A percentile compares a stretch with the other conserved stretches of the same genome.
Conservation (phyloP, 2,329 filamentous ascomycete species). For the Apiospora arundinis region DNA sequence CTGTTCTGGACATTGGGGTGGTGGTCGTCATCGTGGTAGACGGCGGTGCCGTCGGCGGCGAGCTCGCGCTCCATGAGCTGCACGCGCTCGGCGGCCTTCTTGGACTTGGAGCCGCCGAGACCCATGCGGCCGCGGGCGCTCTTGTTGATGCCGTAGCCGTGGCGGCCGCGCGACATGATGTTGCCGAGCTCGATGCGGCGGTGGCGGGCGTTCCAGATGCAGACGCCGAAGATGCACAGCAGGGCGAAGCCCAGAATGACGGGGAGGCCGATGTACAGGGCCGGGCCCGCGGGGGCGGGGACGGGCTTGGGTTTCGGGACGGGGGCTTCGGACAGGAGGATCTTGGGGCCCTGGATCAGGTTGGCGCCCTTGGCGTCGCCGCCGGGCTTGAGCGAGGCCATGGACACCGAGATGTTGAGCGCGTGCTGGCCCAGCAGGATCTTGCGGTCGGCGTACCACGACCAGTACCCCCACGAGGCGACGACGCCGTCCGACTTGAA, state of each 20-base stretch:
- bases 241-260: conserved; percentile 54
- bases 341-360: conserved; percentile 46
- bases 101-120: conserved; percentile 38
- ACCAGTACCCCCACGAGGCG: conserved; percentile 55
- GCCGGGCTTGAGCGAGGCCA: conserved; percentile 46
- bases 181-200: conserved; percentile 58
- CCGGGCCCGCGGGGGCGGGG: conserved; percentile 45
- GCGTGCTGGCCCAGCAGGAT: conserved; percentile 45
- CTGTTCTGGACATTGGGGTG: conserved; percentile 27
- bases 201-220: conserved; percentile 61
- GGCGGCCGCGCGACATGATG: conserved; percentile 53
- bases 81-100: conserved; percentile 46
- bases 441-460: conserved; percentile 47
- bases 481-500: conserved; percentile 45
- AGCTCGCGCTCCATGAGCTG: conserved; percentile 50
- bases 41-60: conserved; percentile 36
- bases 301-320: conserved; percentile 39
- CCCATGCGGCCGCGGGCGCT: conserved; percentile 41
- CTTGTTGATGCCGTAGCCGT: conserved; percentile 53
- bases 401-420: conserved; percentile 56
- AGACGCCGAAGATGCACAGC: conserved; percentile 59
- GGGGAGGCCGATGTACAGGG: conserved; percentile 60
- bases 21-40: conserved; percentile 47
- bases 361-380: conserved; percentile 35
- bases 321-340: conserved; percentile 43